phyloP scores from a whole-genome alignment of 768 basidiomycete species.

The Pisolithus tinctorius region DNA sequence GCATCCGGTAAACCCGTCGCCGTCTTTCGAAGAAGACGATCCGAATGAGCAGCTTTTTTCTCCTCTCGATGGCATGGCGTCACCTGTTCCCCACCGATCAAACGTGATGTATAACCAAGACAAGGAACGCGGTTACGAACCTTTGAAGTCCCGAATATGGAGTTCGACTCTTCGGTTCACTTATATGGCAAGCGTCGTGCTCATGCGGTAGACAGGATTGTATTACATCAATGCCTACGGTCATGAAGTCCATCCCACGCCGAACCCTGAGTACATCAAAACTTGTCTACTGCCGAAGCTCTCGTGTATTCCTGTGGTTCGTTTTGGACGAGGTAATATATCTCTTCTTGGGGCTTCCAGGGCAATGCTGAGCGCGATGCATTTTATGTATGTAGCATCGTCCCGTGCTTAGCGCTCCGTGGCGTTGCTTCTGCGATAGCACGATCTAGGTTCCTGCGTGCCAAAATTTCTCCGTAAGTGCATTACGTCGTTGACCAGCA shows the following conservation, averaged over 20 bases:
- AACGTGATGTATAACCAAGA: conserved; percentile 63
- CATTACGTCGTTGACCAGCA: neutral
- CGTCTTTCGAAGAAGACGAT: conserved; percentile 20
- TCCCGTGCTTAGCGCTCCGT: conserved; percentile 84
- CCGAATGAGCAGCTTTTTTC: conserved; percentile 31
- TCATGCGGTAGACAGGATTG: conserved; percentile 40
- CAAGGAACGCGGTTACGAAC: conserved; percentile 43
- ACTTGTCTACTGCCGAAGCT: conserved; percentile 52
- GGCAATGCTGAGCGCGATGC: conserved; percentile 2
- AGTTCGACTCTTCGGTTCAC: conserved; percentile 39
- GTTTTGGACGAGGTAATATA: conserved; percentile 78
- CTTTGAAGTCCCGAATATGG: conserved; percentile 53
- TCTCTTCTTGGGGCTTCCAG: neutral
- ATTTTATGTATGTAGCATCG: conserved; percentile 44
- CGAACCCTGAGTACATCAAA: conserved; percentile 74
- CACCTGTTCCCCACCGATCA: conserved; percentile 37
- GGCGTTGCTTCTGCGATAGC: conserved; percentile 78
- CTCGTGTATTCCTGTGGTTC: conserved; percentile 93
- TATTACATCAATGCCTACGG: conserved; percentile 91
- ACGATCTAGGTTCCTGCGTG: conserved; percentile 58
- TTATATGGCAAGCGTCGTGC: neutral
- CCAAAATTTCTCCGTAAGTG: conserved; percentile 83
- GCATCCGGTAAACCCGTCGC: conserved; percentile 53
- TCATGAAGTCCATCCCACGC: conserved; percentile 84
- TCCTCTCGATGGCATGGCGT: conserved; percentile 50